Percentiles rank a stretch among this genome's conserved stretches.
These are phyloP conservation scores for Lactarius evosmus DNA, from an alignment of 768 basidiomycete species.

Conservation along the genomic window DNA sequence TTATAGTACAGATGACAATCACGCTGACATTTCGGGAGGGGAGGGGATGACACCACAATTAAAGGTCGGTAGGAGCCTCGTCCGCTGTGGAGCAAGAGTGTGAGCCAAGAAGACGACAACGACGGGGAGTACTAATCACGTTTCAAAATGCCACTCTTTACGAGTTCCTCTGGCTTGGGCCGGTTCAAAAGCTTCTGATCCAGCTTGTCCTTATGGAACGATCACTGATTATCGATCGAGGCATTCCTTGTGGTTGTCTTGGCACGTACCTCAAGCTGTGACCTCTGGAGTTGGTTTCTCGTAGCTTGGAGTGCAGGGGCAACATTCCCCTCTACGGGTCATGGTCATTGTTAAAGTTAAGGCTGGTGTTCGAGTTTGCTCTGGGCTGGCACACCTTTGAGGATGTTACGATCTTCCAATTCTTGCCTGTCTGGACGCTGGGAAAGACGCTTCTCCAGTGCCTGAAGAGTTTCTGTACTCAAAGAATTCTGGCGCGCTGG, in stretches of 20 bases:
- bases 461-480: conserved; percentile 37
- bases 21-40: conserved; percentile 2
- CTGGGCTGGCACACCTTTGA: conserved; percentile 48
- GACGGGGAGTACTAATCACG: conserved; percentile 34
- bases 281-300: conserved; percentile 54
- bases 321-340: conserved; percentile 53
- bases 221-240: conserved; percentile 8
- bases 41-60: background rate
- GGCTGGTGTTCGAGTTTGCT: background rate
- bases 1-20: conserved; percentile 12
- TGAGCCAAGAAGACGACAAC: background rate
- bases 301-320: conserved; percentile 60
- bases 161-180: conserved; percentile 58
- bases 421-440: conserved; percentile 57
- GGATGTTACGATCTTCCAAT: conserved; percentile 64
- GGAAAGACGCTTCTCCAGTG: conserved; percentile 53
- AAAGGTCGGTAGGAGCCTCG: conserved; percentile 17
- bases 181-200: conserved; percentile 56
- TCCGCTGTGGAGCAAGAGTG: conserved; percentile 14
- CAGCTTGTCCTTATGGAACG: conserved; percentile 51
- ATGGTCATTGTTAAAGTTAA: background rate
- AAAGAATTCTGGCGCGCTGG: conserved; percentile 34
- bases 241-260: conserved; percentile 6
- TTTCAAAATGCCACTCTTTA: conserved; percentile 60
- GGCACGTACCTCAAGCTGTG: conserved; percentile 56